Conservation (phyloP, 495 filamentous ascomycete species). For the Penicillium fimorum region DNA sequence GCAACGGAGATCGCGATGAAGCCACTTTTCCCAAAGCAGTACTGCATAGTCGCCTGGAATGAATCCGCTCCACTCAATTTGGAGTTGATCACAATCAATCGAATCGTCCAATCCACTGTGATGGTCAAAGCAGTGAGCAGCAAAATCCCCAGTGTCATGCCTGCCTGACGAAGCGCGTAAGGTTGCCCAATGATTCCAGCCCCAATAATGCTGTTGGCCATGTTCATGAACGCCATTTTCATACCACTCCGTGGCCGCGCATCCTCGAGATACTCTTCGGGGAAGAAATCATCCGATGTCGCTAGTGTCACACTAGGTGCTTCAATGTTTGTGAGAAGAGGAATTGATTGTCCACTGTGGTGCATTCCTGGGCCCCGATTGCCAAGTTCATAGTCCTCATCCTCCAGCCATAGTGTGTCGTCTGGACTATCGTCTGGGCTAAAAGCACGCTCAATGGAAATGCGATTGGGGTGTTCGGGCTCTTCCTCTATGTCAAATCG, state of each 20-base stretch:
- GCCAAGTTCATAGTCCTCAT: constrained; percentile 53
- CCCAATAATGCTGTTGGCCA: constrained; percentile 98
- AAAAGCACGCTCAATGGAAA: constrained; percentile 36
- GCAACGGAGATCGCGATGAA: constrained; percentile 85
- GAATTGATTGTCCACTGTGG: constrained; percentile 53
- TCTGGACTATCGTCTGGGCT: constrained; percentile 48
- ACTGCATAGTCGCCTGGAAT: constrained; percentile 92
- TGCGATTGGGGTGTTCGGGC: constrained; percentile 30
- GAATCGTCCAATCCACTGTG: constrained; percentile 92
- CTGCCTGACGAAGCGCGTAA: constrained; percentile 90
- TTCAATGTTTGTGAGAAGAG: constrained; percentile 81
- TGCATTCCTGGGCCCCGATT: constrained; percentile 23
- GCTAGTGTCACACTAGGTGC: constrained; percentile 86
- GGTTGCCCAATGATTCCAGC: constrained; percentile 97
- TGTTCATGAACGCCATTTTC: constrained; percentile 89
- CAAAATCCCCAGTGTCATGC: constrained; percentile 73
- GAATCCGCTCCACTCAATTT: constrained; percentile 89
- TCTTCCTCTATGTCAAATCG: constrained; percentile 73
- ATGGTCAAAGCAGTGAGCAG: constrained; percentile 77
- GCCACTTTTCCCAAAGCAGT: constrained; percentile 85
- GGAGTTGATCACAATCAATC: constrained; percentile 91
- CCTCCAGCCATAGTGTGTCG: constrained; percentile 51
- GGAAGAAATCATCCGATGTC: constrained; percentile 55
- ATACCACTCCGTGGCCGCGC: constrained; percentile 65
- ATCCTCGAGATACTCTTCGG: constrained; percentile 58